phyloP scores from a whole-genome alignment of 2,329 filamentous ascomycete genomes.

The Chrysoporthe austroafricana region DNA sequence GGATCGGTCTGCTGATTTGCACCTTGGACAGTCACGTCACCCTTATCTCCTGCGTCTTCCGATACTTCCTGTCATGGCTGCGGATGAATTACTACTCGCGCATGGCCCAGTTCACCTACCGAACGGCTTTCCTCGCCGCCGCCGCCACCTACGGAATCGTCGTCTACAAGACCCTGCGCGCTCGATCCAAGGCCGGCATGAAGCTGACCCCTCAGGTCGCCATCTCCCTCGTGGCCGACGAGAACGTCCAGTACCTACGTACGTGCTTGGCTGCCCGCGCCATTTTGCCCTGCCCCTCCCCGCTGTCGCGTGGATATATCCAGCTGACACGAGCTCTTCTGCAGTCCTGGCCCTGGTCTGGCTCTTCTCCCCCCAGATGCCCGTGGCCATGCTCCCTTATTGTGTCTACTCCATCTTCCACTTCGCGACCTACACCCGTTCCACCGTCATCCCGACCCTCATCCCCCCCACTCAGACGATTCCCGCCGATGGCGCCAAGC shows the following conservation, averaged over 20 bases:
- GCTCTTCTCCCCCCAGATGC: constrained; percentile 89
- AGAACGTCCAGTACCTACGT: constrained; percentile 98
- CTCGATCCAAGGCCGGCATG: constrained; percentile 75
- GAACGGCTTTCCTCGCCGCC: constrained; percentile 85
- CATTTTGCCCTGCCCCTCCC: not conserved
- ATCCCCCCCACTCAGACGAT: constrained; percentile 65
- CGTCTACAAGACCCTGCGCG: constrained; percentile 95
- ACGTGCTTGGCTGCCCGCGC: constrained; percentile 44
- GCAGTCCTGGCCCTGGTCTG: constrained; percentile 91
- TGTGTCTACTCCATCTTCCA: constrained; percentile 98
- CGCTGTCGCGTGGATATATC: not conserved
- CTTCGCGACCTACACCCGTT: constrained; percentile 93
- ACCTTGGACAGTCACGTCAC: constrained; percentile 72
- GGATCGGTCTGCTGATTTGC: constrained; percentile 15
- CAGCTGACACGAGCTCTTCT: constrained; percentile 28
- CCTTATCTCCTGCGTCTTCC: constrained; percentile 79
- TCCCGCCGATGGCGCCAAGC: constrained; percentile 60
- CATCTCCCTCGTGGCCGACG: constrained; percentile 75
- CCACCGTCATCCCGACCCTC: constrained; percentile 88
- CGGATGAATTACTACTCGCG: constrained; percentile 83
- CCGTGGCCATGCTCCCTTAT: constrained; percentile 90
- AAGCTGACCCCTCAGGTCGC: constrained; percentile 61
- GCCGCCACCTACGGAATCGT: constrained; percentile 96
- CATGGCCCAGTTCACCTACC: constrained; percentile 83
- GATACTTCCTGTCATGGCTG: constrained; percentile 84